phyloP scores from a whole-genome alignment of 2,329 filamentous ascomycete species.

The Fusarium zealandicum region DNA sequence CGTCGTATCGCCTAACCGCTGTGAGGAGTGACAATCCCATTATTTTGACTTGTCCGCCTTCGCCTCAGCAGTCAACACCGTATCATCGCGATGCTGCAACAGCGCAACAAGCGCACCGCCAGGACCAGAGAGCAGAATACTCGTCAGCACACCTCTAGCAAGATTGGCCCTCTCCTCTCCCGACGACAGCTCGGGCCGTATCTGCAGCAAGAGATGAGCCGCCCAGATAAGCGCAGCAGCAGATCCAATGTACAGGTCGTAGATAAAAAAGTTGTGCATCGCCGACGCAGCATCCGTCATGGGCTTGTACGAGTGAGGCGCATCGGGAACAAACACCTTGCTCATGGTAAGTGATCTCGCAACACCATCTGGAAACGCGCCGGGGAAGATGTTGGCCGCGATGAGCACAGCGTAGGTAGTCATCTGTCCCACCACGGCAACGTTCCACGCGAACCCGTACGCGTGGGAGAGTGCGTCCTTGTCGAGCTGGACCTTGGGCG shows the following conservation, averaged over 20 bases:
- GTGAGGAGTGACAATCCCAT: background rate
- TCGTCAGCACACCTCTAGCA: constrained; percentile 25
- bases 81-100: constrained; percentile 39
- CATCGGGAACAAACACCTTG: constrained; percentile 32
- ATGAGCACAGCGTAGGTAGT: constrained; percentile 26
- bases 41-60: constrained; percentile 36
- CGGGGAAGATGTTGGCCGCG: constrained; percentile 14
- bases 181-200: constrained; percentile 17
- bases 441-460: constrained; percentile 38
- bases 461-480: constrained; percentile 32
- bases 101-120: constrained; percentile 36
- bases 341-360: constrained; percentile 18
- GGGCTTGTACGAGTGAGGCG: constrained; percentile 22
- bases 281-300: constrained; percentile 30
- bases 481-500: constrained; percentile 22
- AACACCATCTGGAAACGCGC: constrained; percentile 26
- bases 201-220: constrained; percentile 21
- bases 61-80: constrained; percentile 32
- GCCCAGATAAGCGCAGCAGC: constrained; percentile 31
- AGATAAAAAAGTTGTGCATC: constrained; percentile 37
- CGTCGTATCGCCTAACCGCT: background rate
- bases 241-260: constrained; percentile 36
- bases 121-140: constrained; percentile 34
- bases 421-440: constrained; percentile 37
- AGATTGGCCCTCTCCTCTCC: constrained; percentile 31